Evolutionary conservation across 495 filamentous ascomycete species (phyloP), one percentile per base, ranked within the genome.

Genomic region (Chlorociboria aeruginascens): DNA sequence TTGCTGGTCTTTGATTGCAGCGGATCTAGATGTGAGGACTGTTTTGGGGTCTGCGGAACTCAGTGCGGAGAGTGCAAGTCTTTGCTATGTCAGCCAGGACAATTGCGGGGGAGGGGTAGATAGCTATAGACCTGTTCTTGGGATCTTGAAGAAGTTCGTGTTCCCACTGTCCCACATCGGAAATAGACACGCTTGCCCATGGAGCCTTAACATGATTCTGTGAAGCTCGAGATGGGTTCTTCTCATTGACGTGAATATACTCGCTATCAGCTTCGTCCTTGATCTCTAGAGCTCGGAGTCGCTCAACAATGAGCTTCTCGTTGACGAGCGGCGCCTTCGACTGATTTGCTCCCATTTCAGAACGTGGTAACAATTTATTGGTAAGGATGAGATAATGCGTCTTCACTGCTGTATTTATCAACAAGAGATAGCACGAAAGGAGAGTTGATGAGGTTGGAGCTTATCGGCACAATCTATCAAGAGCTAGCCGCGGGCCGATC

Each of bases 1-100:
- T 43, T 92, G 86, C 31, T 70, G 76, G 57, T 89, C 79, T n/a
- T 71, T 64, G 36, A 82, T 65, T 44, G 69, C 72, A 20, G 78
- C 55, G n/a, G 68, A 52, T 13, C 77, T 74, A 11, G 76, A 71
- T 7, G 66, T 69, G 29, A 85, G 73, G 36, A 76, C 71, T 8
- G 68, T 58, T 42, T 69, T 68, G 6, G 70, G 70, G 46, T 79
- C 68, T 46, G 73, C 73, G 4, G 69, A 64, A 53, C 70, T 73
- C 41, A 90, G 67, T 31, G 81, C 82, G 6, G 78, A 76, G 38
- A 87, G 70, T 8, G 83, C 84, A 20, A 90, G 76, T 53, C 70
- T 72, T 7, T 17, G 7, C 20, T 25, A 25, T 25, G 20, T 25
- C 4, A 25, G 20, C 20, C 4, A 25, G 20, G 20, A 25, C 20